These are phyloP conservation scores for Fusarium longipes DNA, from an alignment of 2,329 filamentous ascomycete genomes.

Conservation along the genomic window DNA sequence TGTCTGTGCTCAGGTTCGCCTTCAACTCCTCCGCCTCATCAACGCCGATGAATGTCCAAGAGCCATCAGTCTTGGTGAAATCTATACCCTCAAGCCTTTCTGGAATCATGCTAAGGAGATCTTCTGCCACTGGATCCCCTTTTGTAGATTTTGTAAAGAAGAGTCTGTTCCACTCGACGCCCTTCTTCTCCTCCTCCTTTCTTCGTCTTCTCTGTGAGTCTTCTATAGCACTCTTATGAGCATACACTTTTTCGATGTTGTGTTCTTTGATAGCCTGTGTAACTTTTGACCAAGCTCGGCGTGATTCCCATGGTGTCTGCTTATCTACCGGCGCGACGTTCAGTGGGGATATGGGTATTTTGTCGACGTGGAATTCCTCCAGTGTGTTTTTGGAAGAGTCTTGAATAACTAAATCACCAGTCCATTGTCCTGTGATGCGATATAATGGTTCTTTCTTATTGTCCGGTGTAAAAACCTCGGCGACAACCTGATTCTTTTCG, in stretches of 20 bases:
- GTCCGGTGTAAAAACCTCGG: slow-evolving; percentile 11
- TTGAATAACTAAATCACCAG: background rate
- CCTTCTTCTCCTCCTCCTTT: slow-evolving; percentile 69
- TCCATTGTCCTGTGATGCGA: slow-evolving; percentile 15
- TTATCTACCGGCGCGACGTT: slow-evolving; percentile 60
- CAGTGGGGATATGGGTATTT: slow-evolving; percentile 1
- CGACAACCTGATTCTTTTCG: slow-evolving; percentile 18
- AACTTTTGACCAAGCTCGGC: slow-evolving; percentile 83
- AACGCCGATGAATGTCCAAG: slow-evolving; percentile 13
- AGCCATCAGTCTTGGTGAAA: background rate
- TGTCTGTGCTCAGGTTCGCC: background rate
- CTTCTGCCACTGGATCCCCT: background rate
- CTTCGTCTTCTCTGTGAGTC: slow-evolving; percentile 82
- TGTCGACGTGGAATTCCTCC: slow-evolving; percentile 17
- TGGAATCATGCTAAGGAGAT: background rate
- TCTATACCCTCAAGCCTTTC: background rate
- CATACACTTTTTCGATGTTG: slow-evolving; percentile 77
- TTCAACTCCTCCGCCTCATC: slow-evolving; percentile 3
- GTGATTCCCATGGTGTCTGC: slow-evolving; percentile 84
- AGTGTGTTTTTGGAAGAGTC: background rate
- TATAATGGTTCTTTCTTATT: slow-evolving; percentile 4
- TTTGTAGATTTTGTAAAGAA: slow-evolving; percentile 27
- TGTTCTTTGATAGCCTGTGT: slow-evolving; percentile 75
- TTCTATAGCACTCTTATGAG: slow-evolving; percentile 83
- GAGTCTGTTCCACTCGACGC: slow-evolving; percentile 14